Percentiles rank a stretch among this genome's conserved stretches.
Conservation (phyloP, 352 stramenopile genomes). For the Globisporangium echinulatum region DNA sequence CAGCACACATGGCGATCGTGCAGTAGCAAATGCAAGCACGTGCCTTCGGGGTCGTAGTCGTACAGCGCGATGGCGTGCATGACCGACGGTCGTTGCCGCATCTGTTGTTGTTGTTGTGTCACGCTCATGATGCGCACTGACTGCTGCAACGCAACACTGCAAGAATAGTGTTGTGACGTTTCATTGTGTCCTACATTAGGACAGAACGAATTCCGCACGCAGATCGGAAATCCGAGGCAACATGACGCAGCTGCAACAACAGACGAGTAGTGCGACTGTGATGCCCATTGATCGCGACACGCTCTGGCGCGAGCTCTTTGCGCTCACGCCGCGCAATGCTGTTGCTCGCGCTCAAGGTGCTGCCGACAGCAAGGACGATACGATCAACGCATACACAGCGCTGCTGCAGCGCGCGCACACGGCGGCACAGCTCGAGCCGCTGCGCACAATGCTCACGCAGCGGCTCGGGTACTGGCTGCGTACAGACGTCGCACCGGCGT, state of each 20-base stretch:
- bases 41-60: slow-evolving; percentile 62
- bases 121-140: slow-evolving; percentile 1
- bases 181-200: too few relatives aligned
- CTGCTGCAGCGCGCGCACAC: slow-evolving; percentile 32
- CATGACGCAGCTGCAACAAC: too few relatives aligned
- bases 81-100: slow-evolving; percentile 6
- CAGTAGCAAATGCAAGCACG: neutral
- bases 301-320: slow-evolving; percentile 67
- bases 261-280: slow-evolving; percentile 7
- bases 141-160: too few relatives aligned
- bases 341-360: neutral
- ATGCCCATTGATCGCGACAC: slow-evolving; percentile 54
- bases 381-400: slow-evolving; percentile 17
- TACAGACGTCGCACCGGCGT: slow-evolving; percentile 48
- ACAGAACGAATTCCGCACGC: too few relatives aligned
- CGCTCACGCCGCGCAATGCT: slow-evolving; percentile 34
- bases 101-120: neutral
- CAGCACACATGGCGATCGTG: neutral
- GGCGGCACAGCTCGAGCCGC: slow-evolving; percentile 26
- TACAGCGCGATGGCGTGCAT: slow-evolving; percentile 52
- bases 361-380: neutral
- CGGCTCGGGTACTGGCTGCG: slow-evolving; percentile 59
- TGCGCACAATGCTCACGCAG: slow-evolving; percentile 57
- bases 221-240: too few relatives aligned
- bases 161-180: too few relatives aligned